Evolutionary conservation across 805 yeast genomes (phyloP).

Genomic region (Saccharomycopsis amapae): DNA sequence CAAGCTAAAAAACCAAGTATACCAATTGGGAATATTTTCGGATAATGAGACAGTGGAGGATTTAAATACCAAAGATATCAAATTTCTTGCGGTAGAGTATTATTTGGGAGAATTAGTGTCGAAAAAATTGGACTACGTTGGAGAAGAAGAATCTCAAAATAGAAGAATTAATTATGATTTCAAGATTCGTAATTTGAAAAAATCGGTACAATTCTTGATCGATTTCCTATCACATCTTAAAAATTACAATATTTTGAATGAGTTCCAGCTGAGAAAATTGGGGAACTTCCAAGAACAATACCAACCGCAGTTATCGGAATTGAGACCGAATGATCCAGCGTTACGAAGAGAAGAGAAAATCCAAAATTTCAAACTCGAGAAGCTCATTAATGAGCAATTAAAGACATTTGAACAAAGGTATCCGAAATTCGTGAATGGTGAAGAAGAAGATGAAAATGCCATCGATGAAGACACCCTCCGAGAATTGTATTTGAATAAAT

Average conservation of each 20-base stretch:
- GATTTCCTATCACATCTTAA: slow-evolving; percentile 40
- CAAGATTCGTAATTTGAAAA: slow-evolving; percentile 30
- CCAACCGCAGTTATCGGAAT: slow-evolving; percentile 33
- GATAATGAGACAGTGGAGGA: slow-evolving; percentile 67
- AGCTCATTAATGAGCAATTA: slow-evolving; percentile 42
- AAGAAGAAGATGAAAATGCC: slow-evolving; percentile 26
- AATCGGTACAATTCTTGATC: slow-evolving; percentile 37
- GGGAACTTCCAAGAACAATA: slow-evolving; percentile 32
- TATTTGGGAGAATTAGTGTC: slow-evolving; percentile 40
- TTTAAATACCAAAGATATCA: slow-evolving; percentile 53
- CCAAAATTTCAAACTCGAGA: slow-evolving; percentile 54
- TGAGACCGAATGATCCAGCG: slow-evolving; percentile 34
- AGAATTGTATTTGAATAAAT: slow-evolving; percentile 46
- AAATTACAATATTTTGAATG: slow-evolving; percentile 38
- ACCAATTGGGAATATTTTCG: slow-evolving; percentile 56
- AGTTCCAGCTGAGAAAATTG: slow-evolving; percentile 32
- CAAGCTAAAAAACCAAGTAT: slow-evolving; percentile 27
- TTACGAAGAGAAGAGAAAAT: slow-evolving; percentile 64
- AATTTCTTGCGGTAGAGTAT: slow-evolving; percentile 52
- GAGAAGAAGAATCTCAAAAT: slow-evolving; percentile 6
- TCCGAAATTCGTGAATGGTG: slow-evolving; percentile 30
- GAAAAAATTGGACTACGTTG: slow-evolving; percentile 25
- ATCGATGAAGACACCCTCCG: slow-evolving; percentile 61
- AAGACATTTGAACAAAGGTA: slow-evolving; percentile 31
- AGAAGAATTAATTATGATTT: slow-evolving; percentile 19